A percentile compares a stretch with the other conserved stretches of the same genome.
phyloP scores from a whole-genome alignment of 495 filamentous ascomycete species.

The Xylaria sp. region DNA sequence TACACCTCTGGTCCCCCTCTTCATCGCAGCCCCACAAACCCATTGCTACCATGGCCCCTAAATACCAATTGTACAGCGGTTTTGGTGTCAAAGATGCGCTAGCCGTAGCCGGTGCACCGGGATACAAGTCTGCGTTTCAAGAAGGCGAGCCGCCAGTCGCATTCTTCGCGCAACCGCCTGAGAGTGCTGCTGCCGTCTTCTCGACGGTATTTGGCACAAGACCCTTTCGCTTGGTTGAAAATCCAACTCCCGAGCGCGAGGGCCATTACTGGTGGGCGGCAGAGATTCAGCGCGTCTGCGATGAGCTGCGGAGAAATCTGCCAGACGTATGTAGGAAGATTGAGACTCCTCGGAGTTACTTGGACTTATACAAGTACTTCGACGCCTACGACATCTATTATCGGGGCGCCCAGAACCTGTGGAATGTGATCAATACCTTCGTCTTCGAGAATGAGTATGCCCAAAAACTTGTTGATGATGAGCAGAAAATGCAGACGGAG shows the following conservation, averaged over 20 bases:
- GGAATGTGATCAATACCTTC: constrained; percentile 42
- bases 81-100: constrained; percentile 28
- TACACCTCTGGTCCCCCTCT: not conserved
- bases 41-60: constrained; percentile 23
- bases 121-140: not conserved
- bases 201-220: constrained; percentile 40
- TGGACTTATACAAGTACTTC: constrained; percentile 59
- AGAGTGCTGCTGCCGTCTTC: constrained; percentile 40
- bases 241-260: constrained; percentile 35
- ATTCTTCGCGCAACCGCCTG: constrained; percentile 43
- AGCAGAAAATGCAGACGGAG: constrained; percentile 22
- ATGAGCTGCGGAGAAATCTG: constrained; percentile 41
- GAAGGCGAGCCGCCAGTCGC: constrained; percentile 26
- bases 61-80: constrained; percentile 13
- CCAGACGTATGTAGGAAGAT: constrained; percentile 43
- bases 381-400: constrained; percentile 58
- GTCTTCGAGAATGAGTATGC: constrained; percentile 40
- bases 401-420: constrained; percentile 54
- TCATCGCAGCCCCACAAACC: not conserved
- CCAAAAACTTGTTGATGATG: constrained; percentile 12
- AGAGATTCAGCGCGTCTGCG: constrained; percentile 40
- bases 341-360: constrained; percentile 29
- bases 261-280: constrained; percentile 32
- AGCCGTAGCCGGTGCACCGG: constrained; percentile 17
- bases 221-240: constrained; percentile 34